These are phyloP conservation scores for Geosmithia flava DNA, from an alignment of 2,329 filamentous ascomycete genomes.

Conservation along the genomic window DNA sequence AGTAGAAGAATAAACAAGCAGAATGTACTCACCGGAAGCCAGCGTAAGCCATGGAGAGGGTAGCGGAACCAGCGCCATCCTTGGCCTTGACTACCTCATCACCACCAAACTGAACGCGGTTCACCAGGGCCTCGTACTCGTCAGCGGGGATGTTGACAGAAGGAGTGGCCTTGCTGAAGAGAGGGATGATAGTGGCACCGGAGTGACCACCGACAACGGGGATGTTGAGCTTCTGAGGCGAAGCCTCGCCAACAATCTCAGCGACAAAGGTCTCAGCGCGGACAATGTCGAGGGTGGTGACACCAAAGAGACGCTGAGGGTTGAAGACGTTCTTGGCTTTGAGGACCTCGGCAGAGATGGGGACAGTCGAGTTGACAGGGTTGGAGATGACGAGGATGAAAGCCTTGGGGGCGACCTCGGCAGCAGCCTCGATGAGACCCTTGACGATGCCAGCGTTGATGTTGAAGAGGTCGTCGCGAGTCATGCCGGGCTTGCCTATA, in stretches of 20 bases:
- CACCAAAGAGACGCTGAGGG: constrained; percentile 91
- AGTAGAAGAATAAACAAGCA: background rate
- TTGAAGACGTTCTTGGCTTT: constrained; percentile 91
- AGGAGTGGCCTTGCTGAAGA: constrained; percentile 86
- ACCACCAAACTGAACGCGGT: constrained; percentile 96
- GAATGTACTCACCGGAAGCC: constrained; percentile 76
- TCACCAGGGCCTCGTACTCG: constrained; percentile 80
- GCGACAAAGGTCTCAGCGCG: constrained; percentile 95
- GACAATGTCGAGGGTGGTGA: constrained; percentile 96
- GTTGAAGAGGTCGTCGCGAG: constrained; percentile 98
- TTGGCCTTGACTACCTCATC: constrained; percentile 95
- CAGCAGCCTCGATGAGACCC: constrained; percentile 78
- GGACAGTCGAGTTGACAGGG: constrained; percentile 98
- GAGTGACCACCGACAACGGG: constrained; percentile 96
- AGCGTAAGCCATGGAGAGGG: constrained; percentile 89
- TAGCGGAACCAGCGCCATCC: constrained; percentile 81
- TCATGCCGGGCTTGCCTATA: constrained; percentile 96
- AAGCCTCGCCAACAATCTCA: constrained; percentile 68
- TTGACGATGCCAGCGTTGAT: constrained; percentile 98
- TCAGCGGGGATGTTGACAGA: constrained; percentile 70
- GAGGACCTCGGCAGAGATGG: constrained; percentile 92
- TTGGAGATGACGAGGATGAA: constrained; percentile 97
- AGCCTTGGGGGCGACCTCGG: constrained; percentile 82
- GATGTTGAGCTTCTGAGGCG: constrained; percentile 72
- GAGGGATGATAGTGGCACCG: constrained; percentile 92